These are phyloP conservation scores for Lunularia cruciata DNA, from an alignment of 225 moss, liverwort and hornwort species.

Conservation along the genomic window DNA sequence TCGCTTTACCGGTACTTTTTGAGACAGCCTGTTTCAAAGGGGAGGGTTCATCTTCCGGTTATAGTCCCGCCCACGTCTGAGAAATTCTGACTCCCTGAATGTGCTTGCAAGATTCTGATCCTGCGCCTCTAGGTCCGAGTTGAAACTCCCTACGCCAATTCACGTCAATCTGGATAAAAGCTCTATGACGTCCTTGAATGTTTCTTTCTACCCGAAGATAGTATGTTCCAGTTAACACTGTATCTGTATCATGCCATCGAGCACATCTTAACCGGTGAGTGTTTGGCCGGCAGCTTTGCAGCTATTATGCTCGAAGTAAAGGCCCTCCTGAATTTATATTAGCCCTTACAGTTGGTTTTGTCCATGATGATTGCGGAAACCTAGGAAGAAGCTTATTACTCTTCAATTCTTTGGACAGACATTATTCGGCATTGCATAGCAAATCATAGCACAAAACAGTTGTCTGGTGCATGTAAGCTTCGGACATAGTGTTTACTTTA, in stretches of 20 bases:
- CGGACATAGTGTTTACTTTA: neutral
- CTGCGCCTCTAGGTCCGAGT: neutral
- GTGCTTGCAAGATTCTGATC: neutral
- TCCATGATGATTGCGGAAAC: too few species aligned
- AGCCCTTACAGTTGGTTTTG: too few species aligned
- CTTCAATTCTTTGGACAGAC: too few species aligned
- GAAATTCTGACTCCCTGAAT: neutral
- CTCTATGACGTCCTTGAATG: neutral
- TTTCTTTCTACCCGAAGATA: neutral
- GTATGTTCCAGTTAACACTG: too few species aligned
- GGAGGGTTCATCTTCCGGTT: neutral
- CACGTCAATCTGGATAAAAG: neutral
- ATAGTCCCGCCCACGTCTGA: neutral
- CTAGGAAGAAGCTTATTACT: too few species aligned
- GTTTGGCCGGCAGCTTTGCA: neutral
- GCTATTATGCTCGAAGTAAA: neutral
- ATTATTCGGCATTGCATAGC: neutral
- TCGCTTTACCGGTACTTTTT: slow-evolving; percentile 1
- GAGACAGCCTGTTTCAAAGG: neutral
- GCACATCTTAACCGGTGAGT: too few species aligned
- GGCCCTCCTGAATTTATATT: too few species aligned
- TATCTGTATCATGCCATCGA: neutral
- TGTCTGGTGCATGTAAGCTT: neutral
- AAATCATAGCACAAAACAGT: neutral
- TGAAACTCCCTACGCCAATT: neutral